Evolutionary conservation across 2,329 filamentous ascomycete genomes (phyloP).

Genomic region (Exserohilum turcica): DNA sequence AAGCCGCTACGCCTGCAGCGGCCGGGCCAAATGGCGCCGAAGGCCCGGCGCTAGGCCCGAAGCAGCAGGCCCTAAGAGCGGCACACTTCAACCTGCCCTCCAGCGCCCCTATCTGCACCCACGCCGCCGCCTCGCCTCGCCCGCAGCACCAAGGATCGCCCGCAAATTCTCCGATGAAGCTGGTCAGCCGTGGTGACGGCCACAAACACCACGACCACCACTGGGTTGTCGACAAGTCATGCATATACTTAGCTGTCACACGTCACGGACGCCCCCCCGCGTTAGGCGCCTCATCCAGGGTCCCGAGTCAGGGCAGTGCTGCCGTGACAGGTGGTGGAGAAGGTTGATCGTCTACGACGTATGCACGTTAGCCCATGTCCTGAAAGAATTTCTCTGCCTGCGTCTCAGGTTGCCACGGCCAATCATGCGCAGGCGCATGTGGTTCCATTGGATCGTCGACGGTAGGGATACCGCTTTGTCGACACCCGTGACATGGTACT

Average conservation of each 20-base stretch:
- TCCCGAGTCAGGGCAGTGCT: conserved; percentile 1
- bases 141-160: background rate
- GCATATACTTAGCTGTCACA: background rate
- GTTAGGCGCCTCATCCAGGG: background rate
- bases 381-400: conserved; percentile 9
- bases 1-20: background rate
- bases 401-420: background rate
- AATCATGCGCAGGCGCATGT: background rate
- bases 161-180: background rate
- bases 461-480: conserved; percentile 12
- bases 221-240: background rate
- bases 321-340: conserved; percentile 2
- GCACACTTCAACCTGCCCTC: background rate
- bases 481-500: conserved; percentile 5
- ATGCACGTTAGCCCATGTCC: conserved; percentile 6
- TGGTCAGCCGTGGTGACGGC: background rate
- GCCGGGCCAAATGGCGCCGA: background rate
- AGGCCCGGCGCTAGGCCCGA: background rate
- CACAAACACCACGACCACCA: background rate
- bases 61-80: background rate
- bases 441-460: conserved; percentile 8
- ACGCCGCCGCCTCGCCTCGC: background rate
- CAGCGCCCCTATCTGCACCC: background rate
- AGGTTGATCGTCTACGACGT: conserved; percentile 10
- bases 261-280: conserved; percentile 1